Percentiles rank a stretch among this genome's conserved stretches.
phyloP scores from a whole-genome alignment of 768 basidiomycete genomes.

The Kwoniella newhampshirensis region DNA sequence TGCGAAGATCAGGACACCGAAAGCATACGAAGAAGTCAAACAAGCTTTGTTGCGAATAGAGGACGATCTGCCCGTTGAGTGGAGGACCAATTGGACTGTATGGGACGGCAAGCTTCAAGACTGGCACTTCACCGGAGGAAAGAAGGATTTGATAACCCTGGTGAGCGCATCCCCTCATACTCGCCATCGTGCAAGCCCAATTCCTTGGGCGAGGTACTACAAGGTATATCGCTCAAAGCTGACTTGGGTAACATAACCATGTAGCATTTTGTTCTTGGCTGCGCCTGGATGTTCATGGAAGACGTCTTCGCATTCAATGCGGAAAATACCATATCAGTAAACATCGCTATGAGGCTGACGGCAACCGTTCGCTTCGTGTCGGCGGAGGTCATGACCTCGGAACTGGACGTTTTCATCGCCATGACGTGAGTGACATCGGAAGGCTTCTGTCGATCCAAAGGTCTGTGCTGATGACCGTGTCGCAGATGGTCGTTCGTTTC shows the following conservation, averaged over 20 bases:
- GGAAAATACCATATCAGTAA: slow-evolving; percentile 34
- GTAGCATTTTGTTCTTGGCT: slow-evolving; percentile 47
- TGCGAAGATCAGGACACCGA: slow-evolving; percentile 37
- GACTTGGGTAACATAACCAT: background rate
- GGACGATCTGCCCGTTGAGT: slow-evolving; percentile 33
- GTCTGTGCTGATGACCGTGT: too few relatives aligned
- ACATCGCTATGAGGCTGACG: slow-evolving; percentile 32
- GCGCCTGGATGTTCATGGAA: slow-evolving; percentile 39
- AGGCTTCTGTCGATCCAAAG: too few relatives aligned
- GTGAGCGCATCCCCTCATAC: slow-evolving; percentile 21
- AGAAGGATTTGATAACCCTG: slow-evolving; percentile 30
- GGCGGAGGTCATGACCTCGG: slow-evolving; percentile 13
- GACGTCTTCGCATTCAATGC: slow-evolving; percentile 32
- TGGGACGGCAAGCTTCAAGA: slow-evolving; percentile 37
- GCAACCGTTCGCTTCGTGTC: slow-evolving; percentile 21
- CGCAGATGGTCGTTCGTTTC: slow-evolving; percentile 40
- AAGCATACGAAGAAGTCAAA: slow-evolving; percentile 39
- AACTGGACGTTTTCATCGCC: slow-evolving; percentile 44
- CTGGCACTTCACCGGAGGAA: slow-evolving; percentile 32
- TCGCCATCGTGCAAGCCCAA: background rate
- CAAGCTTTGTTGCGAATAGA: slow-evolving; percentile 35
- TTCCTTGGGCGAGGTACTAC: background rate
- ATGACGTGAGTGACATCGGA: slow-evolving; percentile 37
- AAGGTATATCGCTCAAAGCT: background rate
- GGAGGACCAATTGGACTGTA: slow-evolving; percentile 33